These are phyloP conservation scores for Nigrospora sphaerica DNA, from an alignment of 2,329 filamentous ascomycete species.

Conservation along the genomic window DNA sequence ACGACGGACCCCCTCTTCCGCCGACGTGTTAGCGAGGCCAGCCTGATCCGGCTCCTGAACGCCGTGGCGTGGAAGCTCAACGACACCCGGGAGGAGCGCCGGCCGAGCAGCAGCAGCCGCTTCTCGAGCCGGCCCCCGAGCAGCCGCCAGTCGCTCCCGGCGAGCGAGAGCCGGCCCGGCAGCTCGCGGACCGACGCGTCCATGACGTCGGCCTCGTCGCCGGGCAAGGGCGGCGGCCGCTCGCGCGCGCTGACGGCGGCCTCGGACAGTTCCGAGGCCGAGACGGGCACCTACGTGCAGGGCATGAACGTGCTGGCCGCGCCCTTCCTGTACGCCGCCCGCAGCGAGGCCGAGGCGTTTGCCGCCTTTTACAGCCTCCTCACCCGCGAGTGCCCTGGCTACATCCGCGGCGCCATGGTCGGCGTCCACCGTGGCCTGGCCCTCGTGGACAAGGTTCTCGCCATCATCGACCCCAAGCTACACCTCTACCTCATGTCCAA, in stretches of 20 bases:
- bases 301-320: slow-evolving; percentile 98
- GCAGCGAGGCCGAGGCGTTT: slow-evolving; percentile 92
- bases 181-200: slow-evolving; percentile 30
- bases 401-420: slow-evolving; percentile 94
- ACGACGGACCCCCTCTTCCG: slow-evolving; percentile 97
- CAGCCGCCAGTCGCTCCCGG: slow-evolving; percentile 20
- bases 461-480: slow-evolving; percentile 85
- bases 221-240: slow-evolving; percentile 30
- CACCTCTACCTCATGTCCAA: slow-evolving; percentile 78
- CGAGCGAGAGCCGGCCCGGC: slow-evolving; percentile 24
- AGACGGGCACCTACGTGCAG: slow-evolving; percentile 87
- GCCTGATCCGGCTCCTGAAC: slow-evolving; percentile 87
- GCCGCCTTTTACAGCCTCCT: slow-evolving; percentile 84
- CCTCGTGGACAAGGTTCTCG: slow-evolving; percentile 84
- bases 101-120: slow-evolving; percentile 19
- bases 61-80: slow-evolving; percentile 91
- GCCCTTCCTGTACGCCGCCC: slow-evolving; percentile 88
- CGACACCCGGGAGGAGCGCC: slow-evolving; percentile 57
- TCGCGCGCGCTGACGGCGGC: slow-evolving; percentile 55
- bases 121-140: slow-evolving; percentile 17
- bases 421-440: slow-evolving; percentile 89
- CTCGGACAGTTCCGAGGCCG: slow-evolving; percentile 51
- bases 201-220: slow-evolving; percentile 32
- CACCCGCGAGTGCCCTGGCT: slow-evolving; percentile 82
- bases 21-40: slow-evolving; percentile 89